Evolutionary conservation across 2,329 filamentous ascomycete species (phyloP).

Genomic region (Cordyceps tenuipes): DNA sequence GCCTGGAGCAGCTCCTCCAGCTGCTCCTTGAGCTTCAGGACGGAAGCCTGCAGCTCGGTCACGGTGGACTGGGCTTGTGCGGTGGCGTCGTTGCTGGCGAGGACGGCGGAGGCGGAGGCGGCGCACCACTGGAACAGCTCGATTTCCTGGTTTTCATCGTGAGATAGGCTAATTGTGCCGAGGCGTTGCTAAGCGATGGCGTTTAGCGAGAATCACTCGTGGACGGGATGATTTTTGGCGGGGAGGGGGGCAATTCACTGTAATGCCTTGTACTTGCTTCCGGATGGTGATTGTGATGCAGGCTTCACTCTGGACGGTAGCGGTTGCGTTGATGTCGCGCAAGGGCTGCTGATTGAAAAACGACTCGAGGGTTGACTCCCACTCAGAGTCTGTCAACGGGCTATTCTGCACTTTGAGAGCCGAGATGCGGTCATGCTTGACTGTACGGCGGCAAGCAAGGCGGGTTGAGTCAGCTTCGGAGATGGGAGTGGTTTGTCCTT

Average conservation of each 20-base stretch:
- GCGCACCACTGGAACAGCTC: conserved; percentile 65
- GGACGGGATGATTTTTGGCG: too few species aligned
- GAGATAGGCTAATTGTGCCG: conserved; percentile 52
- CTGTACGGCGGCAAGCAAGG: conserved; percentile 23
- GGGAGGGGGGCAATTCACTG: conserved; percentile 35
- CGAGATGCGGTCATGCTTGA: conserved; percentile 48
- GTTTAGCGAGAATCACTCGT: background rate
- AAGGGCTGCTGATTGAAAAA: conserved; percentile 45
- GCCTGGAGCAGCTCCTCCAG: conserved; percentile 57
- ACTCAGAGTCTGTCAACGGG: conserved; percentile 53
- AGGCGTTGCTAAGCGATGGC: conserved; percentile 49
- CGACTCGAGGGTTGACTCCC: conserved; percentile 52
- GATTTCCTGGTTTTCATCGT: conserved; percentile 50
- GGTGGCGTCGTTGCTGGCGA: conserved; percentile 35
- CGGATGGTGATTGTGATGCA: conserved; percentile 54
- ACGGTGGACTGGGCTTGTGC: conserved; percentile 33
- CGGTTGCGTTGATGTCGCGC: conserved; percentile 50
- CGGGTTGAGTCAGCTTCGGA: conserved; percentile 13
- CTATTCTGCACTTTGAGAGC: conserved; percentile 46
- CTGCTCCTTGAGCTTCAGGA: conserved; percentile 52
- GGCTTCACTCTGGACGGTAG: conserved; percentile 44
- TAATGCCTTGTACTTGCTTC: conserved; percentile 60
- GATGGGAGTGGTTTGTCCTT: conserved; percentile 5
- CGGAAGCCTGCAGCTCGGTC: conserved; percentile 43
- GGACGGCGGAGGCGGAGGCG: conserved; percentile 42